Evolutionary conservation across 2,329 filamentous ascomycete genomes (phyloP).

Genomic region (Hymenoscyphus fraxineus): DNA sequence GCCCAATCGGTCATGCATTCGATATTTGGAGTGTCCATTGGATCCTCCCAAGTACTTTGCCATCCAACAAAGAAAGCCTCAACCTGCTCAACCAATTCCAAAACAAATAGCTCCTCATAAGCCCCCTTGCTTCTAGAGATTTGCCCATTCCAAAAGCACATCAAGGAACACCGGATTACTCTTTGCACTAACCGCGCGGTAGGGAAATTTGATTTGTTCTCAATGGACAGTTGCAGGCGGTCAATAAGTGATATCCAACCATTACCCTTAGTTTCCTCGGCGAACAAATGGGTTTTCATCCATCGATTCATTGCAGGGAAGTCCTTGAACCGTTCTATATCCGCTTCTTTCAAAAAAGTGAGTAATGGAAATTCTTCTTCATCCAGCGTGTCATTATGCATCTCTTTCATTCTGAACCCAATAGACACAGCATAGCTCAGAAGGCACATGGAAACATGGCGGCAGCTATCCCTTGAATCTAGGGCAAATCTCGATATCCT

Average conservation of each 20-base stretch:
- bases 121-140: background rate
- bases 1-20: too few species aligned
- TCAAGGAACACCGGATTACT: background rate
- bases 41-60: too few species aligned
- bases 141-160: background rate
- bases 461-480: background rate
- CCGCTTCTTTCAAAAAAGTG: background rate
- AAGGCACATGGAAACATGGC: background rate
- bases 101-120: too few species aligned
- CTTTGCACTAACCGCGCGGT: background rate
- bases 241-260: background rate
- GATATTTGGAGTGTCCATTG: too few species aligned
- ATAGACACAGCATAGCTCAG: background rate
- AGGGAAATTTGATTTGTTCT: background rate
- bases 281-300: background rate
- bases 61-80: too few species aligned
- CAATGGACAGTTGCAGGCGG: background rate
- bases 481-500: background rate
- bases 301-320: background rate
- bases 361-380: background rate
- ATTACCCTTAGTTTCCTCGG: background rate
- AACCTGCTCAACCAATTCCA: too few species aligned
- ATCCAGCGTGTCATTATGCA: background rate
- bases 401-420: background rate
- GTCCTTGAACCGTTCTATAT: background rate